Conservation (phyloP, 176 grass and related monocot species). For the Rhynchospora breviuscula region DNA sequence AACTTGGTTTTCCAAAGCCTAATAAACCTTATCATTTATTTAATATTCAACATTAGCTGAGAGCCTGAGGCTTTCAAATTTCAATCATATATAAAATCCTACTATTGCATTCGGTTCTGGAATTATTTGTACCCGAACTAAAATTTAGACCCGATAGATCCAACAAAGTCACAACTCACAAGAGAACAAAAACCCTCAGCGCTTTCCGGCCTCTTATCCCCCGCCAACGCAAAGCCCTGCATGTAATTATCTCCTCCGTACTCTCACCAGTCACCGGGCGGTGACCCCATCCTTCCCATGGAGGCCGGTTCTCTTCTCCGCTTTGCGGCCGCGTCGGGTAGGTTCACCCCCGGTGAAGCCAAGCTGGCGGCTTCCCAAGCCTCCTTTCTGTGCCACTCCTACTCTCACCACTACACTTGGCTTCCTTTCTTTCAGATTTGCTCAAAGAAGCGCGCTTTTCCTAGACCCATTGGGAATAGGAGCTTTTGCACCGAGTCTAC, state of each 20-base stretch:
- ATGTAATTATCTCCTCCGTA: not conserved
- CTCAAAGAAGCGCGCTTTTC: constrained; percentile 45
- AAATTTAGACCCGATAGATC: not conserved
- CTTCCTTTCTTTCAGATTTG: constrained; percentile 27
- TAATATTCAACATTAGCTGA: no score
- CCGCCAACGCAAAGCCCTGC: constrained; percentile 26
- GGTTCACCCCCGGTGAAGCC: constrained; percentile 16
- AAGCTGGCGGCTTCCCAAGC: constrained; percentile 20
- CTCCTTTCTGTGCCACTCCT: constrained; percentile 58
- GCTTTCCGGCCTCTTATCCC: constrained; percentile 42
- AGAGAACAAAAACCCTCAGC: not conserved
- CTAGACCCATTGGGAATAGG: constrained; percentile 32
- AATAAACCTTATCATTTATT: no score
- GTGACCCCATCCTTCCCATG: constrained; percentile 28
- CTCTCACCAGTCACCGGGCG: constrained; percentile 1
- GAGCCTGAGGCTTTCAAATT: no score
- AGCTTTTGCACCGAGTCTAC: constrained; percentile 28
- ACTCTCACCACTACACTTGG: not conserved
- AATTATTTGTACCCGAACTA: not conserved
- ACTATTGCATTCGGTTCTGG: not conserved
- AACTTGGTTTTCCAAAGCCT: no score
- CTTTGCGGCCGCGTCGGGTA: constrained; percentile 11
- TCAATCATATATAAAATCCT: not conserved
- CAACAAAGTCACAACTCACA: not conserved
- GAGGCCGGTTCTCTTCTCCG: constrained; percentile 40